Base-by-base conservation (phyloP, 495 filamentous ascomycete genomes). In the Hypoxylon cercidicola region DNA sequence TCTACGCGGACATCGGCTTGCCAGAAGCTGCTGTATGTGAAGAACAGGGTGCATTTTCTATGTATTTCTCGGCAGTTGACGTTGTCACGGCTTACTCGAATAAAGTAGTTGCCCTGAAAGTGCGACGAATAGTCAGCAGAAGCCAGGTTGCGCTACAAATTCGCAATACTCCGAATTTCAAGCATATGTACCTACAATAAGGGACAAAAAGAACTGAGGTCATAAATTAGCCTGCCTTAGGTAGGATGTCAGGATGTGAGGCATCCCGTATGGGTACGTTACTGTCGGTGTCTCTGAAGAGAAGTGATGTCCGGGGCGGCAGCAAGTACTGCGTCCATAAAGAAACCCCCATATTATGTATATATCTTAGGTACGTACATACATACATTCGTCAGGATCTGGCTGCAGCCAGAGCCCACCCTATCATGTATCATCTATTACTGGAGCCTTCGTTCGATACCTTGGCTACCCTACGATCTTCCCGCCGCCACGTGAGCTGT, bases 401-500 rank as follows among this genome's bases (percentile, higher is more conserved):
- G 15, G 60, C 52, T 51, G 35, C 40, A 46, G 47, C 43, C 15
- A 34, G 47, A 59, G 35, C 34, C 52, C 43, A 54, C 43, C 16
- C 37, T 40, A 40, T n/a, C 40, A 44, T 32, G 21, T 44, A 43
- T 20, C 9, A 23, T 19, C 16, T 21, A 46, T 51, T 44, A 44
- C 53, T 57, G 58, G 64, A 67, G 39, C 53, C 54, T 51, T 58
- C 40, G 32, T 50, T 46, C 64, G 53, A 62, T 55, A 43, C 55
- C 65, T 63, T 60, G 60, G 55, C 65, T 68, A 30, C 39, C 39
- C 28, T 45, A 53, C 55, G 65, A 68, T 68, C 65, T 58, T 68
- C 65, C 65, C 65, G 65, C 65, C 60, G 65, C 65, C 65, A 68
- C 65, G 65, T 68, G 65, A 68, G 55, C 21, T 55, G 35, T 60